phyloP scores from a whole-genome alignment of 2,329 filamentous ascomycete species.

The Colletotrichum zoysiae region DNA sequence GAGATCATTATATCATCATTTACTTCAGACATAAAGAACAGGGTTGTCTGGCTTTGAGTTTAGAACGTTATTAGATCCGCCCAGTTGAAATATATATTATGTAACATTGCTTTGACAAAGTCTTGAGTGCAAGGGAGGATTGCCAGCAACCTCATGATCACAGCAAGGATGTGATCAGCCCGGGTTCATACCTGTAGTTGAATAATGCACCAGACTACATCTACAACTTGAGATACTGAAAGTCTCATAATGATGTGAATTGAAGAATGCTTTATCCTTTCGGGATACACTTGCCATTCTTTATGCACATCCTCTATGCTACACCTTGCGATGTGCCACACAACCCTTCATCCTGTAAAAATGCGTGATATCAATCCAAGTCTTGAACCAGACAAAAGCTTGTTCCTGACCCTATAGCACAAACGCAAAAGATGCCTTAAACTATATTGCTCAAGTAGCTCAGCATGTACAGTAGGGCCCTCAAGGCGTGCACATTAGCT shows the following conservation, averaged over 20 bases:
- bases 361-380: neutral
- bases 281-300: neutral
- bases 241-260: neutral
- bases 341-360: too few relatives aligned
- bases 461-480: neutral
- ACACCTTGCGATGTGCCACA: neutral
- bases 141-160: neutral
- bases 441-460: neutral
- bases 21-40: neutral
- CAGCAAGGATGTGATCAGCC: neutral
- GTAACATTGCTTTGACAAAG: neutral
- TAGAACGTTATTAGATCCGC: too few relatives aligned
- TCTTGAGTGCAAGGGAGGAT: neutral
- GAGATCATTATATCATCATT: neutral
- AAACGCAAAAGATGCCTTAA: neutral
- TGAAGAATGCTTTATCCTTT: neutral
- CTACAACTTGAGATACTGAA: neutral
- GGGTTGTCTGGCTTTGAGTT: neutral
- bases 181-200: neutral
- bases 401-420: neutral
- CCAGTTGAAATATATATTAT: neutral
- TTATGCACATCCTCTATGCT: too few relatives aligned
- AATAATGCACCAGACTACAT: neutral
- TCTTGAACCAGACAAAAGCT: neutral
- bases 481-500: too few relatives aligned